Conservation (phyloP, 129 eudicot genomes). For the Tagetes erecta region DNA sequence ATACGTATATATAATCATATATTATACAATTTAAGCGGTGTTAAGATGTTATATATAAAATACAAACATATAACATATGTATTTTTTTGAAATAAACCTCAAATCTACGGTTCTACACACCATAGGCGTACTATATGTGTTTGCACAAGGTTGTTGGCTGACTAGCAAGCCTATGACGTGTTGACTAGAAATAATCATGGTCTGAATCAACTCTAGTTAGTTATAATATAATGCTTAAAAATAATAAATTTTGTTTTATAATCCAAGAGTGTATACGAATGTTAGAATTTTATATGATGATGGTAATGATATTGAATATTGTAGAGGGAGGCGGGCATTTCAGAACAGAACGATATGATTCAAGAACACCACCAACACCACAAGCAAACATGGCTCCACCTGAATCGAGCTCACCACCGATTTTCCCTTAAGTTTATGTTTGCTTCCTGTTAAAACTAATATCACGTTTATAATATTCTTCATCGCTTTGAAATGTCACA, state of each 20-base stretch:
- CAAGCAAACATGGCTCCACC: constrained; percentile 33
- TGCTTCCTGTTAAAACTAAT: neutral
- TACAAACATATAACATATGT: too few relatives aligned
- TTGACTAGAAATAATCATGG: neutral
- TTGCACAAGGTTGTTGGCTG: neutral
- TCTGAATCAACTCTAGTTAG: neutral
- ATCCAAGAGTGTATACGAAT: neutral
- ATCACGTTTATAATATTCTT: neutral
- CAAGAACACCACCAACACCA: constrained; percentile 42
- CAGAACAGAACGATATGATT: constrained; percentile 34
- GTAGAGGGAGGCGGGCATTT: constrained; percentile 25
- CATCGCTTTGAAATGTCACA: neutral
- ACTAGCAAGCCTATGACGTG: neutral
- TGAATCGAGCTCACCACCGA: constrained; percentile 21
- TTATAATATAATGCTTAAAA: neutral
- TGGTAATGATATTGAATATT: constrained; percentile 6
- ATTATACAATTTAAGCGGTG: too few relatives aligned
- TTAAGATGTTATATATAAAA: too few relatives aligned
- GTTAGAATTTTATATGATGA: neutral
- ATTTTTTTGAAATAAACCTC: too few relatives aligned
- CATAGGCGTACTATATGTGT: neutral
- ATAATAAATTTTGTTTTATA: neutral
- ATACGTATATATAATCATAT: too few relatives aligned
- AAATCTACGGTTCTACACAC: neutral
- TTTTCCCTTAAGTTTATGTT: constrained; percentile 22